phyloP scores from a whole-genome alignment of 2,329 filamentous ascomycete species.

The Chrysosporium keratinophilum region DNA sequence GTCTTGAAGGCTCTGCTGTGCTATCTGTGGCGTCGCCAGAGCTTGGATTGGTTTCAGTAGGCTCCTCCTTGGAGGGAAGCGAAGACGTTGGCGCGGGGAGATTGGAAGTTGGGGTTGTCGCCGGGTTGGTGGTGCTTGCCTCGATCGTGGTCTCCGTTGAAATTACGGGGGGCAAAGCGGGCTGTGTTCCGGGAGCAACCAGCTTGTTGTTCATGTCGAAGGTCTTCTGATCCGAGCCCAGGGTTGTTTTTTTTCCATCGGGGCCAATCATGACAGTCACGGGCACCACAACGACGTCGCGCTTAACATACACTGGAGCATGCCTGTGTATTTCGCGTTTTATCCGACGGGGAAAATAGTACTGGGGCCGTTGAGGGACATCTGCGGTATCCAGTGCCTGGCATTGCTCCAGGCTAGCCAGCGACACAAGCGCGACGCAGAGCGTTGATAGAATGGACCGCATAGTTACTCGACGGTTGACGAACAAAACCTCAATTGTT shows the following conservation, averaged over 20 bases:
- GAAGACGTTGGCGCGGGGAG: not conserved
- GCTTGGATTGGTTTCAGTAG: not conserved
- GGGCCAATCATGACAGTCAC: slow-evolving; percentile 11
- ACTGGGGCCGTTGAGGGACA: slow-evolving; percentile 27
- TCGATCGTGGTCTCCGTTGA: not conserved
- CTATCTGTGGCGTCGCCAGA: not conserved
- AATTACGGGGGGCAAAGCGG: not conserved
- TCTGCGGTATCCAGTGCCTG: slow-evolving; percentile 23
- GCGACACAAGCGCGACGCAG: slow-evolving; percentile 26
- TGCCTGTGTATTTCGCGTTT: slow-evolving; percentile 18
- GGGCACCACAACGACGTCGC: slow-evolving; percentile 15
- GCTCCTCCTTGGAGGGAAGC: not conserved
- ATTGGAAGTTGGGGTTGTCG: not conserved
- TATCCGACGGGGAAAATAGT: slow-evolving; percentile 28
- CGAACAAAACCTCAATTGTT: not conserved
- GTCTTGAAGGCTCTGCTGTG: not conserved
- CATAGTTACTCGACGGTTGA: slow-evolving; percentile 21
- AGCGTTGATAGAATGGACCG: slow-evolving; percentile 23
- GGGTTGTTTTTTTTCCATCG: slow-evolving; percentile 11
- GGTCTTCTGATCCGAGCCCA: not conserved
- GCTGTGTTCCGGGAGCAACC: not conserved
- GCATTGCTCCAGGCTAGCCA: slow-evolving; percentile 27
- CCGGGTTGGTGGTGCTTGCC: not conserved
- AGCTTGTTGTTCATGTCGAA: not conserved
- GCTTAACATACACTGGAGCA: slow-evolving; percentile 6